Evolutionary conservation across 2,329 filamentous ascomycete species (phyloP), one percentile per base, ranked within the genome.

Genomic region (Sarocladiaceae sp.): DNA sequence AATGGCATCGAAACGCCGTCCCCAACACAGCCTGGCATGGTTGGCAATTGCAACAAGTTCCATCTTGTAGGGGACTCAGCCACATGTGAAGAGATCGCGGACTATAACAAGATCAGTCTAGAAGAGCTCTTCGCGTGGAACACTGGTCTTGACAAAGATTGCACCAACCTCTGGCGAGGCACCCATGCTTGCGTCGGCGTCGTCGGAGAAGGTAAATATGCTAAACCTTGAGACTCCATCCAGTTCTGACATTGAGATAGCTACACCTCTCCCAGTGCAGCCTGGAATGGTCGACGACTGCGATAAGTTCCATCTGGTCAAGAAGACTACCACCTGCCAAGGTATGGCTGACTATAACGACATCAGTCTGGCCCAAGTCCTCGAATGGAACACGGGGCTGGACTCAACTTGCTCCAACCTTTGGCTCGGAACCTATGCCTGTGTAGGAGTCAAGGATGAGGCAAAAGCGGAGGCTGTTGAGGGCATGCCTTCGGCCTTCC

Each of bases 301-400:
- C 33, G 24, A 45, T n/a, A 10, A 32, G 13, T 47, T 47, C 33
- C 33, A 49, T 40, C 18, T 40, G 9, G 40, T 48, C 24, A 16
- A 33, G 18, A 4, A 19, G 19, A 43, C 43, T 10, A 44, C 43
- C 12, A 21, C 21, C 2, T 49, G 49, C 41, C 13, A 6, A 6
- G 13, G 10, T 27, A 44, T 51, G 15, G 31, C 31, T n/a, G 9
- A 10, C 2, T 18, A 35, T 4, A 27, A 45, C 7, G 37, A 39
- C 40, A 33, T 43, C 16, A n/a, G n/a, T 3, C 53, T 58, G 29
- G 31, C 55, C 6, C 35, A 58, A n/a, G 51, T 61, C 20, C 51
- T 37, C n/a, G 26, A 19, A 20, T 47, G 48, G 48, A 48, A 51
- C 23, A 7, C 26, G 13, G 23, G 23, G 16, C 32, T 43, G 2